Conservation (phyloP, 75 land plant genomes). For the Larix kaempferi region DNA sequence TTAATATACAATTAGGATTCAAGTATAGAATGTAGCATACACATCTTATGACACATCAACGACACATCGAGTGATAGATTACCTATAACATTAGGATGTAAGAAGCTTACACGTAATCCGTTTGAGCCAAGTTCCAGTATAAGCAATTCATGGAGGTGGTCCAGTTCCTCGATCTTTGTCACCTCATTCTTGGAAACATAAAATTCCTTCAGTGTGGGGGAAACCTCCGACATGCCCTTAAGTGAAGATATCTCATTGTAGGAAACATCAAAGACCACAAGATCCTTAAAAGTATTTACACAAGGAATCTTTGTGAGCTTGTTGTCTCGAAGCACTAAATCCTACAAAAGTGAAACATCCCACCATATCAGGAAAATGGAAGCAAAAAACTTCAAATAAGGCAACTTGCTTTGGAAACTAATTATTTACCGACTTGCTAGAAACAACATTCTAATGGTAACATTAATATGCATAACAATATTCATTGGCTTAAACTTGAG, state of each 20-base stretch:
- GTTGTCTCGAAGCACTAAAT: slow-evolving; percentile 88
- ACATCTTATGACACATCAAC: background rate
- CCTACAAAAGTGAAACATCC: slow-evolving; percentile 45
- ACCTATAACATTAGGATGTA: background rate
- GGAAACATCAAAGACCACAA: slow-evolving; percentile 84
- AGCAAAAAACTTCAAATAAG: background rate
- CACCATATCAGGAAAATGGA: background rate
- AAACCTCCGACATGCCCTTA: slow-evolving; percentile 64
- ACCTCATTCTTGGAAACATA: slow-evolving; percentile 94
- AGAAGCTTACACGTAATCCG: slow-evolving; percentile 65
- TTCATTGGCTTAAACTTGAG: background rate
- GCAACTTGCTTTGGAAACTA: background rate
- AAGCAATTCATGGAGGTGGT: slow-evolving; percentile 64
- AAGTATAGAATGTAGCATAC: background rate
- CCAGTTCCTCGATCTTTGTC: slow-evolving; percentile 80
- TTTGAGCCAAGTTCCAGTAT: slow-evolving; percentile 98
- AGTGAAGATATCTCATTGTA: slow-evolving; percentile 86
- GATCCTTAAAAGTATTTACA: slow-evolving; percentile 56
- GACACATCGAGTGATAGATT: background rate
- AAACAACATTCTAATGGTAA: background rate
- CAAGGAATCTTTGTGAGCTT: slow-evolving; percentile 72
- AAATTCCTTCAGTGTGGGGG: slow-evolving; percentile 67
- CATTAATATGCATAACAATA: background rate
- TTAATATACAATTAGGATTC: background rate
- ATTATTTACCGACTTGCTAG: background rate